Evolutionary conservation across 139 green algal genomes (phyloP).

Genomic region (Pleodorina starrii): DNA sequence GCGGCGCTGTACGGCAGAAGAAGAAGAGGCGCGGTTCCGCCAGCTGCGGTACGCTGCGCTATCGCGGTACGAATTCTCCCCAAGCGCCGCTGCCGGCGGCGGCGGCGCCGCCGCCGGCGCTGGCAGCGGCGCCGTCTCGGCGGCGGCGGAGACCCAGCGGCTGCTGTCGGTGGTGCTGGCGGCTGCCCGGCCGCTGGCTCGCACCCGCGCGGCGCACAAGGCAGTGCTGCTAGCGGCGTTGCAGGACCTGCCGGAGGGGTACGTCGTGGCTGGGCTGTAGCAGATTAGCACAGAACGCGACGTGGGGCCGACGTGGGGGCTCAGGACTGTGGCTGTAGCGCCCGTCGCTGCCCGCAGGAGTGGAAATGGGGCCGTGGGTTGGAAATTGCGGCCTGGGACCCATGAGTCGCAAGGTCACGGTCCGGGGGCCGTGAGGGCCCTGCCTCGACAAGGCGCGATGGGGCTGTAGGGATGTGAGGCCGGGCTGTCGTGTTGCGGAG

Average conservation of each 20-base stretch:
- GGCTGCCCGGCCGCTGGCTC: slow-evolving; percentile 37
- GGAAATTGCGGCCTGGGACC: too few relatives aligned
- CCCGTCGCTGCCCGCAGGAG: too few relatives aligned
- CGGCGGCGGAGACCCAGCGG: slow-evolving; percentile 33
- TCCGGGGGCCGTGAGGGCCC: too few relatives aligned
- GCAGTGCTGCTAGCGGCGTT: slow-evolving; percentile 20
- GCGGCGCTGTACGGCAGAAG: not conserved
- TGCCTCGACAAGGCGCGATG: too few relatives aligned
- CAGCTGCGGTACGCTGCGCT: slow-evolving; percentile 10
- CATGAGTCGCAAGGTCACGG: too few relatives aligned
- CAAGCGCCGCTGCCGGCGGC: not conserved
- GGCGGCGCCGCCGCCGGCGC: not conserved
- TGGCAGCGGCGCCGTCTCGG: not conserved
- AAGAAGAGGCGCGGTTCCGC: not conserved
- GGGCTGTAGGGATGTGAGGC: too few relatives aligned
- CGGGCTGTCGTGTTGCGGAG: too few relatives aligned
- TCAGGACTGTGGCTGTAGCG: too few relatives aligned
- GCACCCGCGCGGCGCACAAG: slow-evolving; percentile 16
- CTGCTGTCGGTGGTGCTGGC: slow-evolving; percentile 36
- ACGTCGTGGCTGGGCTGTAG: slow-evolving; percentile 18
- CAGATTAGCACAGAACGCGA: too few relatives aligned
- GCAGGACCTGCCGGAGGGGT: slow-evolving; percentile 14
- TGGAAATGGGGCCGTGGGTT: too few relatives aligned
- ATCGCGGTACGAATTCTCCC: not conserved
- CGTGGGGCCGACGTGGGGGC: too few relatives aligned